Evolutionary conservation across 345 rosid species (phyloP), one percentile per base, ranked within the genome.

Genomic region (Melaleuca alternifolia): DNA sequence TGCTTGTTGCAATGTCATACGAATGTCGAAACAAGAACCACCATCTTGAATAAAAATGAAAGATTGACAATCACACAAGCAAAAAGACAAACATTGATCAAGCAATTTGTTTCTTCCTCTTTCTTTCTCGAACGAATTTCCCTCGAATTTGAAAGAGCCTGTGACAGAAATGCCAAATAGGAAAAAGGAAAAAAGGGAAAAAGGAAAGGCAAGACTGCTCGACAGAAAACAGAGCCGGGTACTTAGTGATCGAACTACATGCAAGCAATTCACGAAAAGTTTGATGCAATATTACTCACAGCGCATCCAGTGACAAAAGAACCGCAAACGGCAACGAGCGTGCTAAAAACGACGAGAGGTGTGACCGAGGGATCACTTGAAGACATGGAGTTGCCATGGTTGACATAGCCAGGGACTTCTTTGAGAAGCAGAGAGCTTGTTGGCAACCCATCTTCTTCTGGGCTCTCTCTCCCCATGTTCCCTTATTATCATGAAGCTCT

Each of bases 281-380:
- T 21, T 1, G 65, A n/a, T 59, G 71, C 71, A n/a, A 59, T 1
- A 82, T 30, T 10, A 82, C 90, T 93, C 88, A 94, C 92, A 56
- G 90, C 89, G 82, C 90, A 90, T 13, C 92, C 92, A 7, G 28
- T 65, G 54, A 71, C 84, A 52, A 90, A 87, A 48, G 92, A 85
- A 10, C 89, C 92, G 41, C 85, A 84, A 5, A 87, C 91, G 53
- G 96, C 93, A 14, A 94, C 90, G 28, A 92, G 85, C 59, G 96
- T 91, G 85, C 95, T 89, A 23, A 92, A 85, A 24, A 94, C 87
- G 65, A 91, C 87, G 37, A 84, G 59, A 51, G 90, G 85, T 24
- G 93, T 90, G 53, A 84, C 54, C 18, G 91, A 88, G 41, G 91
- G 84, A 37, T 61, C 61, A 4, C 82, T 14, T 28, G 77, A 85